phyloP scores from a whole-genome alignment of 495 filamentous ascomycete genomes.

The Cudoniella acicularis region DNA sequence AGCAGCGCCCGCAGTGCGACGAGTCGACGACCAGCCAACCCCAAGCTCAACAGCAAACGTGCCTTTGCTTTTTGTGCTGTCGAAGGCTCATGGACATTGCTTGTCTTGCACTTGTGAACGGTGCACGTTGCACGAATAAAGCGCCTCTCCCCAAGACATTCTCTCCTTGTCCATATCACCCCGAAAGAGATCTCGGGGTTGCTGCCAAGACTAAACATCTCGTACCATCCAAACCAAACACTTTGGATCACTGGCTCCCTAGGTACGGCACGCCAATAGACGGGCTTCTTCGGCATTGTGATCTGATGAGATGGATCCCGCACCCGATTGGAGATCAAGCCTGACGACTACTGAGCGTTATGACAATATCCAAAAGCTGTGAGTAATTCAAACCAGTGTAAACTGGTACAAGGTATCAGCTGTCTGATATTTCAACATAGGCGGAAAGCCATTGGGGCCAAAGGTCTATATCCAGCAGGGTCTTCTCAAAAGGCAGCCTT shows the following conservation, averaged over 20 bases:
- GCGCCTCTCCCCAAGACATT: no score
- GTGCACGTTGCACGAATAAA: neutral
- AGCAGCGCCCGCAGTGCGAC: neutral
- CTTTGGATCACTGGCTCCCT: no score
- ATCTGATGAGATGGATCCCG: slow-evolving; percentile 26
- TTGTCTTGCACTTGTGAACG: neutral
- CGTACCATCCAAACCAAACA: no score
- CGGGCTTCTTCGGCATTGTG: slow-evolving; percentile 8
- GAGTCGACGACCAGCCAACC: neutral
- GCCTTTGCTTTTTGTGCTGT: neutral
- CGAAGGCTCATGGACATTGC: neutral
- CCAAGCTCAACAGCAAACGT: neutral
- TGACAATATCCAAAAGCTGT: slow-evolving; percentile 50
- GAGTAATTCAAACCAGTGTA: slow-evolving; percentile 18
- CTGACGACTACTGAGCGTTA: slow-evolving; percentile 46
- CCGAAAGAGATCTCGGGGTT: neutral
- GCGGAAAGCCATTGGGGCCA: slow-evolving; percentile 16
- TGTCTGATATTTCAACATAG: slow-evolving; percentile 8
- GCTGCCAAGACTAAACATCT: neutral
- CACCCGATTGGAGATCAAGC: slow-evolving; percentile 33
- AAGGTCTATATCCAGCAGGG: slow-evolving; percentile 10
- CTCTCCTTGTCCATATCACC: neutral
- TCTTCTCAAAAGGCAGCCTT: slow-evolving; percentile 24
- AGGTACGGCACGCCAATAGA: no score
- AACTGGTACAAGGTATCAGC: neutral